Percentiles rank a stretch among this genome's conserved stretches.
Evolutionary conservation across 108 stramenopile genomes (phyloP).

Genomic region (Bacterosira constricta): DNA sequence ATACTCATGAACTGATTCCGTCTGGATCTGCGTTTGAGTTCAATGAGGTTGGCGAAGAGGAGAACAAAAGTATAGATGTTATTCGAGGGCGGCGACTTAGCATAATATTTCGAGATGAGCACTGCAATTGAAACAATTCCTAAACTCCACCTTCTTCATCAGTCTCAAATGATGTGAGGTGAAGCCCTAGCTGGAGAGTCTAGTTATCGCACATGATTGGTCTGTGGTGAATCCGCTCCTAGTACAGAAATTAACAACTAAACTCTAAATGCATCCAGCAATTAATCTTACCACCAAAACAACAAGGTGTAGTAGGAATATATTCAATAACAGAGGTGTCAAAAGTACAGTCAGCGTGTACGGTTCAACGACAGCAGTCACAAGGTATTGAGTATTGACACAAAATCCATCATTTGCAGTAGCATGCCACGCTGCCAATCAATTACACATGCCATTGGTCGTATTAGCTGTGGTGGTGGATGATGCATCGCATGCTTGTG

Average conservation of each 20-base stretch:
- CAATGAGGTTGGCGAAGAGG: background rate
- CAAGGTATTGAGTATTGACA: too few species aligned
- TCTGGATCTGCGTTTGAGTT: constrained; percentile 54
- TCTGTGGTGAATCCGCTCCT: too few species aligned
- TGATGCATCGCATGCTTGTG: constrained; percentile 28
- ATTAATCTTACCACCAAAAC: too few species aligned
- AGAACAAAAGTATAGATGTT: constrained; percentile 31
- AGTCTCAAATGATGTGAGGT: too few species aligned
- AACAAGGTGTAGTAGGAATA: too few species aligned
- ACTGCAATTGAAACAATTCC: background rate
- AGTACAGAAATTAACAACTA: too few species aligned
- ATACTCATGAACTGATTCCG: constrained; percentile 75
- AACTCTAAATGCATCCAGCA: too few species aligned
- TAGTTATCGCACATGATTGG: too few species aligned
- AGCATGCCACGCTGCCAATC: constrained; percentile 59
- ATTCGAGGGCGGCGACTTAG: constrained; percentile 67
- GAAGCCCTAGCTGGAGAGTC: too few species aligned
- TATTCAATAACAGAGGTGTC: too few species aligned
- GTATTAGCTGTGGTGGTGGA: constrained; percentile 56
- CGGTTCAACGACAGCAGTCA: too few species aligned
- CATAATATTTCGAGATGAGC: constrained; percentile 78
- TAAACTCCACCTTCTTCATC: background rate
- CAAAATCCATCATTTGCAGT: constrained; percentile 76
- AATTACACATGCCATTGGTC: constrained; percentile 41
- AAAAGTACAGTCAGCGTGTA: too few species aligned